Conservation (phyloP, 2,329 filamentous ascomycete species). For the Penicillium crustosum region DNA sequence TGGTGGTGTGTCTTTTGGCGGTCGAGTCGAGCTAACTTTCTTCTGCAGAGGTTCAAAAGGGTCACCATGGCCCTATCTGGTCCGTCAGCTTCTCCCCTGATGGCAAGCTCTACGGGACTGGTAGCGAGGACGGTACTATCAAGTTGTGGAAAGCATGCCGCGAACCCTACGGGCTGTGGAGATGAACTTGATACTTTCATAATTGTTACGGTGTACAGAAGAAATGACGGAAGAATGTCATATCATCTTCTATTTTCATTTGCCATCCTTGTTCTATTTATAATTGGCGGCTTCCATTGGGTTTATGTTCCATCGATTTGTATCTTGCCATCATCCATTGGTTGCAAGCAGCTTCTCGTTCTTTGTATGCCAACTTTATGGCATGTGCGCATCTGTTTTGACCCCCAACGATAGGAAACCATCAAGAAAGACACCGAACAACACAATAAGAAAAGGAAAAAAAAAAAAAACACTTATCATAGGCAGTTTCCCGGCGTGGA, state of each 20-base stretch:
- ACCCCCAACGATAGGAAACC: background rate
- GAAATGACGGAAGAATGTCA: background rate
- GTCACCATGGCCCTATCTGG: slow-evolving; percentile 97
- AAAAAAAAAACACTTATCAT: background rate
- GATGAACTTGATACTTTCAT: slow-evolving; percentile 36
- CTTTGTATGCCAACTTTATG: background rate
- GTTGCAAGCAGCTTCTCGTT: background rate
- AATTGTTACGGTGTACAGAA: slow-evolving; percentile 8
- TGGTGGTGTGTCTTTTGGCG: background rate
- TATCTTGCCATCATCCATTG: background rate
- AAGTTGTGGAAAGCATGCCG: slow-evolving; percentile 77
- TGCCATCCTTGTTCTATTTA: background rate
- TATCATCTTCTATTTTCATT: background rate
- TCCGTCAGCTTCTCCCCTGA: slow-evolving; percentile 92
- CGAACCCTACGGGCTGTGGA: slow-evolving; percentile 66
- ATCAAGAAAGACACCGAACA: background rate
- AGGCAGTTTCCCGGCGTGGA: background rate
- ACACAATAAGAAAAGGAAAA: background rate
- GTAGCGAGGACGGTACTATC: slow-evolving; percentile 95
- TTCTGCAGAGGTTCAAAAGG: slow-evolving; percentile 78
- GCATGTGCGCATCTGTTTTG: background rate
- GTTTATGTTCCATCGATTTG: background rate
- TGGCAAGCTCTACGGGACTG: slow-evolving; percentile 92
- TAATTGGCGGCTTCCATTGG: background rate
- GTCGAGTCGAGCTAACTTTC: slow-evolving; percentile 8